Conservation (phyloP, 257 asterid species). For the Fraxinus anomala region DNA sequence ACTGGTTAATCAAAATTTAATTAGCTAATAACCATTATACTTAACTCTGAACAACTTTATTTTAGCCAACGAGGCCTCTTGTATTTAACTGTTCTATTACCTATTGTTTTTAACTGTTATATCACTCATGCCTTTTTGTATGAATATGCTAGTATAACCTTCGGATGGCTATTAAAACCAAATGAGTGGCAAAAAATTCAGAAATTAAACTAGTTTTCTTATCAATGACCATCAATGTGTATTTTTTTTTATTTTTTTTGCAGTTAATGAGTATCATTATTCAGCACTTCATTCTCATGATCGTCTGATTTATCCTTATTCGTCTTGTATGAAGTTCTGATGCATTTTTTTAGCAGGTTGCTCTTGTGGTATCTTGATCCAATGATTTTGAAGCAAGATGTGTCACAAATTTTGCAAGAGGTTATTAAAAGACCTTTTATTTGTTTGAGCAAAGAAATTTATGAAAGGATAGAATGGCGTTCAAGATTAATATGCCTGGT, state of each 20-base stretch:
- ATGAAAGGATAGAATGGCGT: constrained; percentile 67
- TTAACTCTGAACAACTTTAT: not conserved
- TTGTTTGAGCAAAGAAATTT: constrained; percentile 48
- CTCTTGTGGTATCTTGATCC: constrained; percentile 71
- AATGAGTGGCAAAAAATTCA: not conserved
- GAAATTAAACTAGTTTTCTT: not conserved
- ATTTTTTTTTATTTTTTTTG: not conserved
- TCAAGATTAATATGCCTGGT: constrained; percentile 58
- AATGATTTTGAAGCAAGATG: constrained; percentile 56
- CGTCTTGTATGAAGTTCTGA: not conserved
- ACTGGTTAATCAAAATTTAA: not conserved
- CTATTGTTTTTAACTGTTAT: not conserved
- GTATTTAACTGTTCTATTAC: not conserved
- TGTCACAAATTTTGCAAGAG: constrained; percentile 60
- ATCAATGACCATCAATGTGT: not conserved
- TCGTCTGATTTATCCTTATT: constrained; percentile 4
- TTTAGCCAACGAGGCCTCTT: not conserved
- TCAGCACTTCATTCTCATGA: not conserved
- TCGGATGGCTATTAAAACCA: not conserved
- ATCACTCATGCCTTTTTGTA: not conserved
- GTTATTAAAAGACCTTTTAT: constrained; percentile 53
- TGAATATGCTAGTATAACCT: not conserved
- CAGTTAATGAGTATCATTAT: not conserved
- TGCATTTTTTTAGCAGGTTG: constrained; percentile 54
- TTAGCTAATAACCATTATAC: not conserved